These are phyloP conservation scores for Arabidopsis thaliana DNA, from an alignment of 345 rosid species.

Conservation along the genomic window DNA sequence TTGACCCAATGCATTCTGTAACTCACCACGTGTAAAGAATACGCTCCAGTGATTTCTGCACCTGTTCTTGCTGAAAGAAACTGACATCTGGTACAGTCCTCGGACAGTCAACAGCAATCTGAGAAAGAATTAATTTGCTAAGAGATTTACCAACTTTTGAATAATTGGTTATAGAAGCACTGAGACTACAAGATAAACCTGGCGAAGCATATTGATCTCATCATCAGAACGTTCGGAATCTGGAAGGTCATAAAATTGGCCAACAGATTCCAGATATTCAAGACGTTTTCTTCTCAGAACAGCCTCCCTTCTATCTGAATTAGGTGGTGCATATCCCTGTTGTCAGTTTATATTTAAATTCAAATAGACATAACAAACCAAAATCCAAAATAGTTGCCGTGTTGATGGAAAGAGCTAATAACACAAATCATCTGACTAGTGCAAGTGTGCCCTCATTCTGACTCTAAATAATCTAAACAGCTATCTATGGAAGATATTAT, in stretches of 20 bases:
- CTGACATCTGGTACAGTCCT: conserved; percentile 95
- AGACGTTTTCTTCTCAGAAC: conserved; percentile 84
- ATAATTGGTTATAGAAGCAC: not conserved
- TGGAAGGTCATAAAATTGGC: conserved; percentile 92
- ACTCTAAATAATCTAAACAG: not conserved
- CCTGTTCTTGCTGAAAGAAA: conserved; percentile 94
- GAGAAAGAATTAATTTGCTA: conserved; percentile 32
- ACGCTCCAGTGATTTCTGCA: conserved; percentile 97
- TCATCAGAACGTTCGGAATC: conserved; percentile 98
- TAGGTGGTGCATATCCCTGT: conserved; percentile 99
- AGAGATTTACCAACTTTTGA: conserved; percentile 23
- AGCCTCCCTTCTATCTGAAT: conserved; percentile 99
- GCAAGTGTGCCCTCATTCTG: not conserved
- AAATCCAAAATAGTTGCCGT: conserved; percentile 25
- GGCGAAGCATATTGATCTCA: conserved; percentile 96
- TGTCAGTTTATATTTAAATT: conserved; percentile 82
- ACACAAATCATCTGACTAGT: not conserved
- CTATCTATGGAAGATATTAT: not conserved
- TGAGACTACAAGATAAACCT: conserved; percentile 55
- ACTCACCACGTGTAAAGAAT: conserved; percentile 95
- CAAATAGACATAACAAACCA: conserved; percentile 42
- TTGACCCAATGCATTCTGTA: conserved; percentile 10
- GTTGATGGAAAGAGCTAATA: not conserved
- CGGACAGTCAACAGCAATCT: conserved; percentile 99
- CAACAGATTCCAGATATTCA: conserved; percentile 94